phyloP scores from a whole-genome alignment of 768 basidiomycete species.

The Phylloporus scabripes region DNA sequence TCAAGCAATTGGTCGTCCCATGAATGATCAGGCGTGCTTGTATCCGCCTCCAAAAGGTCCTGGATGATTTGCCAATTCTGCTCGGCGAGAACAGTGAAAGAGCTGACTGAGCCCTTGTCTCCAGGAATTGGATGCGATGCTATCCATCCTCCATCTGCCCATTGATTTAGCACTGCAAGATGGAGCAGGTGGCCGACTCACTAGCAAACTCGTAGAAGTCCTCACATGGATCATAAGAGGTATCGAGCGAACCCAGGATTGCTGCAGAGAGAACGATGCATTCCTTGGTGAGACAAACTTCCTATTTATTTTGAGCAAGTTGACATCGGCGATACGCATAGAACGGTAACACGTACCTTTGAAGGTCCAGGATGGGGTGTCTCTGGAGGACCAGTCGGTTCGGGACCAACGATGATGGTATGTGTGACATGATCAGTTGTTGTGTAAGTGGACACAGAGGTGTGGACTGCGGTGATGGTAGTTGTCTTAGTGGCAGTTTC shows the following conservation, averaged over 20 bases:
- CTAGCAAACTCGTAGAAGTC: conserved; percentile 93
- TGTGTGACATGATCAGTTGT: conserved; percentile 34
- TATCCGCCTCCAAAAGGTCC: conserved; percentile 54
- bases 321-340: background rate
- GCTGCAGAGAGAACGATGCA: conserved; percentile 82
- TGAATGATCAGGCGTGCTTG: conserved; percentile 33
- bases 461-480: conserved; percentile 35
- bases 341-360: conserved; percentile 35
- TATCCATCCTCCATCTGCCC: conserved; percentile 83
- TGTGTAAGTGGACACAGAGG: conserved; percentile 35
- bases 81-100: conserved; percentile 66
- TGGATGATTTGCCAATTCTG: conserved; percentile 77
- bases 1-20: conserved; percentile 52
- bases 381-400: conserved; percentile 39
- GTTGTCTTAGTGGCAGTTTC: conserved; percentile 38
- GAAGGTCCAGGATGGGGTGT: conserved; percentile 54
- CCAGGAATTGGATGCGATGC: conserved; percentile 78
- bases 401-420: conserved; percentile 39
- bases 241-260: conserved; percentile 77
- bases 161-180: conserved; percentile 3
- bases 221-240: conserved; percentile 85
- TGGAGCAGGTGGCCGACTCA: conserved; percentile 37
- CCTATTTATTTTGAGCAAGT: conserved; percentile 33
- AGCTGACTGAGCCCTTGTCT: conserved; percentile 68
- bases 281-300: conserved; percentile 65